Base-by-base conservation (phyloP, 1,139 yeast genomes). In the Suhomyces maxii region DNA sequence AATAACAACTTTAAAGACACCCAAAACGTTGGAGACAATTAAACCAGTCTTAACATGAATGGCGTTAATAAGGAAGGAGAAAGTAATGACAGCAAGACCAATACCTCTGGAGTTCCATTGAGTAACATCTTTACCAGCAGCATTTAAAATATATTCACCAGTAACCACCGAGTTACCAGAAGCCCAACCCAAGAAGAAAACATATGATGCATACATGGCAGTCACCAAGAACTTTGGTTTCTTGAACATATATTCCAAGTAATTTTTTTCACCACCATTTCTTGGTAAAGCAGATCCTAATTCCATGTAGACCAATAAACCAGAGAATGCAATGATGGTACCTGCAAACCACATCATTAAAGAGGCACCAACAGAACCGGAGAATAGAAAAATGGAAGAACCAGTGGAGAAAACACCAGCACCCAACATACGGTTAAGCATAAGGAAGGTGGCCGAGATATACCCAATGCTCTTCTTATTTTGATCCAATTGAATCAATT, bases 371-470 rank as follows among this genome's bases (percentile, higher is more conserved):
- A 88, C 88, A 13, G 91, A 84, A 6, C 95, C 95, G 28, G 85
- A 77, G 50, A 84, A 71, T 3, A 71, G 62, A 57, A 77, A 86
- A 50, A 89, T 86, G 14, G 89, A 82, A n/a, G 93, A 82, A 4
- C 95, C 89, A 5, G 91, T 86, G 36, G 93, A 84, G 64, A 89
- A 89, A 44, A 89, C 86, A 63, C 96, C 96, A 8, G 95, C 88
- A 53, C 96, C 96, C 55, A 89, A 76, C 84, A 87, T 87, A 64
- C 95, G 76, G 63, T 88, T 88, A 58, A 87, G 74, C 63, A 86
- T 83, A 45, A 88, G 70, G 58, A 84, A 84, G 26, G 83, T 75
- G 41, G 89, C 87, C 3, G 89, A 83, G n/a, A 80, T 49, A 34
- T 79, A 64, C n/a, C 93, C 91, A 44, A 86, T 75, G 48, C 76